Evolutionary conservation across 768 basidiomycete genomes (phyloP).

Genomic region (Suillus occidentalis): DNA sequence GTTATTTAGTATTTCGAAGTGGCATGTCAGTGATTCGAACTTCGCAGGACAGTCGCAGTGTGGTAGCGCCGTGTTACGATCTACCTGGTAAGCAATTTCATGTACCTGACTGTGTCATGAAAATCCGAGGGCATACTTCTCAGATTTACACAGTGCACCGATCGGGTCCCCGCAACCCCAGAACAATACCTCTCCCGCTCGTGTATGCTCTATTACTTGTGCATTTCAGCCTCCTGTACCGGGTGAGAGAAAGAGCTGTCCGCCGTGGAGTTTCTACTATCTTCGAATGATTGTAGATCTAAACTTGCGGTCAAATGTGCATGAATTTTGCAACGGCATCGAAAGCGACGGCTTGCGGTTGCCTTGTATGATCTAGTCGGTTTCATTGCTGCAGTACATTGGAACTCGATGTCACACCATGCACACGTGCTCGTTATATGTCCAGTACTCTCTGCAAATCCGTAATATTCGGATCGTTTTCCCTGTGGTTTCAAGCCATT

Average conservation of each 20-base stretch:
- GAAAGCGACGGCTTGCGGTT: background rate
- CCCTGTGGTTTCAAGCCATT: background rate
- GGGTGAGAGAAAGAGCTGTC: background rate
- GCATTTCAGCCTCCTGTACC: background rate
- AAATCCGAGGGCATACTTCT: background rate
- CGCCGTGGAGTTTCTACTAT: background rate
- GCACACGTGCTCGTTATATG: background rate
- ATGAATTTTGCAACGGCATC: background rate
- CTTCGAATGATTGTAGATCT: background rate
- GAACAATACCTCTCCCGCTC: background rate
- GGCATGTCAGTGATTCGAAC: background rate
- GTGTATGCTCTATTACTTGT: background rate
- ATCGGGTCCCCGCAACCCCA: background rate
- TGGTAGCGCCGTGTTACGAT: background rate
- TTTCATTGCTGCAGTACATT: background rate
- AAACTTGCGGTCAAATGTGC: background rate
- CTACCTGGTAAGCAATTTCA: background rate
- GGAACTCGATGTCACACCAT: background rate
- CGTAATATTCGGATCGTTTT: background rate
- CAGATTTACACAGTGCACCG: background rate
- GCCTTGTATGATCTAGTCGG: background rate
- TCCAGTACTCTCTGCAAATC: background rate
- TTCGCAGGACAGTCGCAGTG: background rate
- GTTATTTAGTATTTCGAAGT: background rate
- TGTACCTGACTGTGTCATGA: background rate